These are phyloP conservation scores for Phoma herbarum DNA, from an alignment of 2,329 filamentous ascomycete genomes.

Conservation along the genomic window DNA sequence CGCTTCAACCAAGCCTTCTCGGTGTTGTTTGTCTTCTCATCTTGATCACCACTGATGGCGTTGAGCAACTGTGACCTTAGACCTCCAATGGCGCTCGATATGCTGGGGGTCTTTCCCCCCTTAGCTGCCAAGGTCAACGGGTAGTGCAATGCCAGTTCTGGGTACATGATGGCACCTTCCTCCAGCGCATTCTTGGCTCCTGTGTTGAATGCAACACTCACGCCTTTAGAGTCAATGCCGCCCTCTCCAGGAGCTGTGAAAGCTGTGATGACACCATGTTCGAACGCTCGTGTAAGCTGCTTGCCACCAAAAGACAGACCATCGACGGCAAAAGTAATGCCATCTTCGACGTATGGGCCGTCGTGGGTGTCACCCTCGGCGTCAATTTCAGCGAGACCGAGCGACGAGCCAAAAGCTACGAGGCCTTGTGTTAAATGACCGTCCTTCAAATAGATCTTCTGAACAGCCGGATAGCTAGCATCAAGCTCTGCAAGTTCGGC, in stretches of 20 bases:
- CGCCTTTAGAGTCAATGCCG: constrained; percentile 47
- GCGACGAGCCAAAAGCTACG: constrained; percentile 66
- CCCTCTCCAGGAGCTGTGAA: constrained; percentile 49
- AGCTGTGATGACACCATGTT: constrained; percentile 51
- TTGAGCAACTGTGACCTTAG: constrained; percentile 65
- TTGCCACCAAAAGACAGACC: constrained; percentile 54
- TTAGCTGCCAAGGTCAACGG: constrained; percentile 62
- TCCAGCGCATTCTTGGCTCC: constrained; percentile 47
- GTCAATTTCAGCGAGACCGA: constrained; percentile 72
- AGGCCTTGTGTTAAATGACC: constrained; percentile 69
- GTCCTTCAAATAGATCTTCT: constrained; percentile 46
- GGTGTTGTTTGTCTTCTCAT: constrained; percentile 43
- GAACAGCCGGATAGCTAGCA: neutral
- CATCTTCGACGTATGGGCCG: constrained; percentile 59
- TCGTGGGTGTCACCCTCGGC: constrained; percentile 60
- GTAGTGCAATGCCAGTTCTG: constrained; percentile 54
- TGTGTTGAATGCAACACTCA: constrained; percentile 46
- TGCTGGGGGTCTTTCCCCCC: constrained; percentile 48
- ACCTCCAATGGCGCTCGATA: constrained; percentile 61
- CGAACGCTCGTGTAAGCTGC: constrained; percentile 48
- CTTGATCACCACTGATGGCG: constrained; percentile 50
- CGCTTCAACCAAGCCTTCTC: constrained; percentile 58
- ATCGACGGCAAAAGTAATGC: constrained; percentile 65
- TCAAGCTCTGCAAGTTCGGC: constrained; percentile 5
- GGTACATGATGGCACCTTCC: constrained; percentile 51